Evolutionary conservation across 2,329 filamentous ascomycete genomes (phyloP).

Genomic region (Lojkania enalia): DNA sequence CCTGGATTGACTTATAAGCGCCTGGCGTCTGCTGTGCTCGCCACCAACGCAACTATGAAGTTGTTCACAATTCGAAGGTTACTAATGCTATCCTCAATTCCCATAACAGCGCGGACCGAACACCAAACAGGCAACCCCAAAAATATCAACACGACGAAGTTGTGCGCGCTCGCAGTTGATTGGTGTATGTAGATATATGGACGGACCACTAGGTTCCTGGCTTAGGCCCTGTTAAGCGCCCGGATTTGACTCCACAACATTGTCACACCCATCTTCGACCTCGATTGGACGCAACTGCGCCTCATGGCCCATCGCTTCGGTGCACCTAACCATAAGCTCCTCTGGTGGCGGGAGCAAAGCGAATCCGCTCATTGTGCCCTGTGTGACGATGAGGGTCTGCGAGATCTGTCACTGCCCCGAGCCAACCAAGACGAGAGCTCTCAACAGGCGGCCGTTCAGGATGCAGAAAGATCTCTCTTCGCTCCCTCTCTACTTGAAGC

Average conservation of each 20-base stretch:
- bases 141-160: no score
- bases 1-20: slow-evolving; percentile 1
- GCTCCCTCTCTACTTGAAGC: slow-evolving; percentile 21
- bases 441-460: slow-evolving; percentile 24
- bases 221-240: slow-evolving; percentile 31
- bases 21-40: slow-evolving; percentile 1
- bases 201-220: slow-evolving; percentile 12
- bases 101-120: no score
- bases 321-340: slow-evolving; percentile 27
- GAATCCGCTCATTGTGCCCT: slow-evolving; percentile 30
- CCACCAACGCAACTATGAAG: slow-evolving; percentile 2
- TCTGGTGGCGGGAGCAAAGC: slow-evolving; percentile 33
- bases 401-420: slow-evolving; percentile 25
- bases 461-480: slow-evolving; percentile 19
- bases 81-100: no score
- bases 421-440: slow-evolving; percentile 28
- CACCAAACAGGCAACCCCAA: no score
- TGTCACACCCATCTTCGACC: slow-evolving; percentile 33
- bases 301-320: slow-evolving; percentile 26
- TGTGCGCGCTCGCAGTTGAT: slow-evolving; percentile 22
- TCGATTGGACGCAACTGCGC: slow-evolving; percentile 39
- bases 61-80: no score
- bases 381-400: slow-evolving; percentile 21
- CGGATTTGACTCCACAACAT: slow-evolving; percentile 18
- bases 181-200: slow-evolving; percentile 18